A percentile compares a stretch with the other conserved stretches of the same genome.
Evolutionary conservation across 2,329 filamentous ascomycete genomes (phyloP).

Genomic region (Pseudogymnoascus destructans): DNA sequence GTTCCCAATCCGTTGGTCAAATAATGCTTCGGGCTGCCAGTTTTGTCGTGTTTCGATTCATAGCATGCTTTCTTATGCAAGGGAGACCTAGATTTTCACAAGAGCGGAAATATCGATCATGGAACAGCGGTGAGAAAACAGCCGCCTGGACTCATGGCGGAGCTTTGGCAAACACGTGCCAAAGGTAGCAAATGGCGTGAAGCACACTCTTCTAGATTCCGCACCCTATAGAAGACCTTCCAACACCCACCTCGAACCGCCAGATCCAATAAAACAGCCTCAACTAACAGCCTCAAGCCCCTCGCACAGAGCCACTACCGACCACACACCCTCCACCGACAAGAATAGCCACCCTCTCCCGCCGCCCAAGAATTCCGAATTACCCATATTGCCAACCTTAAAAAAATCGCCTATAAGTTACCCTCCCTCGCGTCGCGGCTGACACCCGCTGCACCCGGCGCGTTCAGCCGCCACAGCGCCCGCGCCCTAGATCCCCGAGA

Average conservation of each 20-base stretch:
- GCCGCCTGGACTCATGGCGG: background rate
- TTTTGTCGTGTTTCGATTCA: background rate
- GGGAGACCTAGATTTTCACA: background rate
- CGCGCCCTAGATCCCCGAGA: background rate
- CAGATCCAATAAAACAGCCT: background rate
- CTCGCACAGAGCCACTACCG: background rate
- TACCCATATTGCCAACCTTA: conserved; percentile 2
- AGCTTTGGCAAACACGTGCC: background rate
- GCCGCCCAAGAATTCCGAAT: background rate
- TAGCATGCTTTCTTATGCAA: background rate
- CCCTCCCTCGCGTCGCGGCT: background rate
- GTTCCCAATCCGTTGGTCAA: background rate
- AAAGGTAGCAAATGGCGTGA: background rate
- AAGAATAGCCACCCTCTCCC: background rate
- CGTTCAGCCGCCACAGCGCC: conserved; percentile 1
- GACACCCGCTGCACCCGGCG: background rate
- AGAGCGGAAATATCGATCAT: background rate
- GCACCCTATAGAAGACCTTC: background rate
- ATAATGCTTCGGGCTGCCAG: background rate
- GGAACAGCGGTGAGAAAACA: background rate
- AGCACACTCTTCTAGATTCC: background rate
- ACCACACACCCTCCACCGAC: background rate
- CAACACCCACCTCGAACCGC: background rate
- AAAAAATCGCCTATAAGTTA: background rate
- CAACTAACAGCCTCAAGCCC: background rate